phyloP scores from a whole-genome alignment of 331 rosid genomes.

The Prunus yedoensis region DNA sequence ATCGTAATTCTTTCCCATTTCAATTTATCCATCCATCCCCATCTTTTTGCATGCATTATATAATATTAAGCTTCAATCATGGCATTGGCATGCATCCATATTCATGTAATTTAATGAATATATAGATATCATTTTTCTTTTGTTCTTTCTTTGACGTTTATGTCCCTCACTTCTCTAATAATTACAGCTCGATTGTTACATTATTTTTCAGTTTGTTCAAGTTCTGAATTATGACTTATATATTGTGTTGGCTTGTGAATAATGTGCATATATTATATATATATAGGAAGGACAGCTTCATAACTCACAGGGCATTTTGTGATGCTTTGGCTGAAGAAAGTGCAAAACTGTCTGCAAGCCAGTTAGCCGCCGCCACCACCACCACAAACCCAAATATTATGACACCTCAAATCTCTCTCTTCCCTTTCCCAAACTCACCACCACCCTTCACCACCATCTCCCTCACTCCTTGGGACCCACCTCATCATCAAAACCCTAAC shows the following conservation, averaged over 20 bases:
- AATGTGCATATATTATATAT: not conserved
- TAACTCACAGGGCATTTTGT: constrained; percentile 95
- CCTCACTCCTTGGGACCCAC: constrained; percentile 44
- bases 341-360: constrained; percentile 70
- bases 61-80: not conserved
- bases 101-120: no score
- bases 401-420: constrained; percentile 47
- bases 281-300: constrained; percentile 91
- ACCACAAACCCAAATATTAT: constrained; percentile 19
- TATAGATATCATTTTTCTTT: no score
- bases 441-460: constrained; percentile 29
- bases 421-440: constrained; percentile 36
- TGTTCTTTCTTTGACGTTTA: no score
- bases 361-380: constrained; percentile 23
- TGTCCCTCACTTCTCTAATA: no score
- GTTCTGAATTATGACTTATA: not conserved
- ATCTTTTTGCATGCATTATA: constrained; percentile 6
- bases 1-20: not conserved
- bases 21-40: not conserved
- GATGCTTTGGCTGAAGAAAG: constrained; percentile 97
- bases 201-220: not conserved
- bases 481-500: constrained; percentile 63
- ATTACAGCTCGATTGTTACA: no score
- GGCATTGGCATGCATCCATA: not conserved
- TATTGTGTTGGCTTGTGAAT: not conserved